Percentiles rank a stretch among this genome's conserved stretches.
Conservation (phyloP, 176 grass and related monocot species). For the Hsuehochloa calcarea region DNA sequence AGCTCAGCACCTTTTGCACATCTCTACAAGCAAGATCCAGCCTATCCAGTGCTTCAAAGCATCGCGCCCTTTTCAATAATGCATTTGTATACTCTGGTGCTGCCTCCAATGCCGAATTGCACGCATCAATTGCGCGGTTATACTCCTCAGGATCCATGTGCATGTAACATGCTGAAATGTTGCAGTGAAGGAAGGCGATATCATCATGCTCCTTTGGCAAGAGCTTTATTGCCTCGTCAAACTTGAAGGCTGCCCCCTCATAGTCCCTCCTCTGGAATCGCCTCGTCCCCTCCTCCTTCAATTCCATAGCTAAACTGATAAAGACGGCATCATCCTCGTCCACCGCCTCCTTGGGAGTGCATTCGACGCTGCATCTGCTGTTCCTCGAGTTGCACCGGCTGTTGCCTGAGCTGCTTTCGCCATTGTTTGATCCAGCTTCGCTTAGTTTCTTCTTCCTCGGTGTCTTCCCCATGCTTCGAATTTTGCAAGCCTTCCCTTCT, state of each 20-base stretch:
- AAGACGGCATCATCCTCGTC: slow-evolving; percentile 35
- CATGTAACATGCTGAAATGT: slow-evolving; percentile 72
- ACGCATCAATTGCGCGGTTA: slow-evolving; percentile 52
- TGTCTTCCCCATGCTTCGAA: slow-evolving; percentile 57
- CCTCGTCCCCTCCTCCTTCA: slow-evolving; percentile 65
- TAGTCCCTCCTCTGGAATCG: slow-evolving; percentile 69
- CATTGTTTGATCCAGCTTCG: slow-evolving; percentile 19
- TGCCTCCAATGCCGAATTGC: slow-evolving; percentile 58
- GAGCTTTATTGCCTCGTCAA: slow-evolving; percentile 60
- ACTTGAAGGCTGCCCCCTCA: slow-evolving; percentile 55
- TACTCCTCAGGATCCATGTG: slow-evolving; percentile 64
- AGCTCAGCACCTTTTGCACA: slow-evolving; percentile 42
- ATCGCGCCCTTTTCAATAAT: slow-evolving; percentile 63
- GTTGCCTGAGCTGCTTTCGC: slow-evolving; percentile 27
- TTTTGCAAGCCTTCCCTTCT: not conserved
- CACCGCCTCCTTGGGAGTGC: slow-evolving; percentile 12
- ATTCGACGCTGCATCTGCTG: slow-evolving; percentile 17
- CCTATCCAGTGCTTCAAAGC: slow-evolving; percentile 65
- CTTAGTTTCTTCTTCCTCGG: slow-evolving; percentile 50
- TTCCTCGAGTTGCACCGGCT: slow-evolving; percentile 30
- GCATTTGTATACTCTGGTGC: slow-evolving; percentile 61
- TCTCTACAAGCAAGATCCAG: slow-evolving; percentile 62
- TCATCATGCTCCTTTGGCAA: slow-evolving; percentile 56
- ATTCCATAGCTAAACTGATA: slow-evolving; percentile 34
- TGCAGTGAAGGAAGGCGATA: slow-evolving; percentile 61